Evolutionary conservation across 345 rosid species (phyloP).

Genomic region (Pistacia integerrima): DNA sequence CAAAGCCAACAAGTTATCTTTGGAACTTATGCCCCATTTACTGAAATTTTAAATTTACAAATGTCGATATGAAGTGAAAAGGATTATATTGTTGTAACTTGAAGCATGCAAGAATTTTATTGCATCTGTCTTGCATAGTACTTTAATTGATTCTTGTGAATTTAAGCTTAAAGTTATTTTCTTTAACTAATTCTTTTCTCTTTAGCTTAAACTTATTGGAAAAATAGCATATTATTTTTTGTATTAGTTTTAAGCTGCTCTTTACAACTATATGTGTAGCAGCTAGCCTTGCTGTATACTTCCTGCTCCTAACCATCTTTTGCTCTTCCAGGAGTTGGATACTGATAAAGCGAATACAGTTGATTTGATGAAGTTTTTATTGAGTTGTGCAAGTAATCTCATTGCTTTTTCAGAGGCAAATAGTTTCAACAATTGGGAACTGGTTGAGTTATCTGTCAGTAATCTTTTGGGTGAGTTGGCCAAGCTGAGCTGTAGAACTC

Average conservation of each 20-base stretch:
- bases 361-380: constrained; percentile 78
- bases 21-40: background rate
- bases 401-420: constrained; percentile 33
- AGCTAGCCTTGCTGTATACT: background rate
- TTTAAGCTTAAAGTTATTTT: background rate
- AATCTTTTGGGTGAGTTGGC: constrained; percentile 60
- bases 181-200: background rate
- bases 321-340: constrained; percentile 40
- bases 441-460: constrained; percentile 60
- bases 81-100: background rate
- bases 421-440: constrained; percentile 35
- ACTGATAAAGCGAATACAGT: constrained; percentile 49
- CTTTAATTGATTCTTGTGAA: background rate
- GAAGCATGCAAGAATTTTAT: background rate
- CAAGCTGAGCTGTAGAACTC: constrained; percentile 40
- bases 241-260: background rate
- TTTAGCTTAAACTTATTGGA: background rate
- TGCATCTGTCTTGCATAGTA: background rate
- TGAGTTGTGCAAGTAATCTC: constrained; percentile 62
- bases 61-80: background rate
- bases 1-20: background rate
- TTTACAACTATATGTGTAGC: background rate
- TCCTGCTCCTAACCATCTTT: constrained; percentile 1
- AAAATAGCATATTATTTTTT: background rate
- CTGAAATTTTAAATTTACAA: background rate